Percentiles rank a stretch among this genome's conserved stretches.
Conservation (phyloP, 1,284 basidiomycete genomes). For the Fereydounia khargensis region DNA sequence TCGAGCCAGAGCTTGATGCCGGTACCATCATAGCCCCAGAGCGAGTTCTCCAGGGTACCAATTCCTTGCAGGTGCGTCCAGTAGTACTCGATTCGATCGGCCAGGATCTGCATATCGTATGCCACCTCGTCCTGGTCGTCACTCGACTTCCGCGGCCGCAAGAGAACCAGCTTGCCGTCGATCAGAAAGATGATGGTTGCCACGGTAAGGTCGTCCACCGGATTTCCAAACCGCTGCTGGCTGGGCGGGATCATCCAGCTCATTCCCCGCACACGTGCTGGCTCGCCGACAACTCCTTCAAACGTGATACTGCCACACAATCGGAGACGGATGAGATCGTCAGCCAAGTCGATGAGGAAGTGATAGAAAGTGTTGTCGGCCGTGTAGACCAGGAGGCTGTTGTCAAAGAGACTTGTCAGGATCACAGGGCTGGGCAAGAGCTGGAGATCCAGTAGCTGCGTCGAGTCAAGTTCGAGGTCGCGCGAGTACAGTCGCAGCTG, state of each 20-base stretch:
- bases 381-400: conserved; percentile 93
- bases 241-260: conserved; percentile 95
- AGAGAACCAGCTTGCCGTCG: conserved; percentile 82
- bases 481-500: conserved; percentile 87
- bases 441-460: conserved; percentile 80
- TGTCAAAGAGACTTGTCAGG: conserved; percentile 76
- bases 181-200: conserved; percentile 96
- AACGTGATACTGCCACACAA: conserved; percentile 94
- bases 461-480: conserved; percentile 82
- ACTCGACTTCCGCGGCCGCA: conserved; percentile 61
- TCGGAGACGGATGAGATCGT: conserved; percentile 75
- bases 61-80: conserved; percentile 96
- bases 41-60: conserved; percentile 86
- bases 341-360: conserved; percentile 83
- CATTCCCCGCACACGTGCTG: conserved; percentile 79
- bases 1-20: conserved; percentile 92
- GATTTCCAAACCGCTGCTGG: conserved; percentile 92
- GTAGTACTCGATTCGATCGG: conserved; percentile 92
- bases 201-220: conserved; percentile 84
- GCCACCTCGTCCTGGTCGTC: conserved; percentile 81
- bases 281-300: conserved; percentile 81
- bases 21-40: conserved; percentile 94
- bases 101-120: conserved; percentile 96
- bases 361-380: conserved; percentile 93
- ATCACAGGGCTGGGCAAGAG: conserved; percentile 64